Evolutionary conservation across 179 eudicot species (phyloP).

Genomic region (Corrigiola litoralis): DNA sequence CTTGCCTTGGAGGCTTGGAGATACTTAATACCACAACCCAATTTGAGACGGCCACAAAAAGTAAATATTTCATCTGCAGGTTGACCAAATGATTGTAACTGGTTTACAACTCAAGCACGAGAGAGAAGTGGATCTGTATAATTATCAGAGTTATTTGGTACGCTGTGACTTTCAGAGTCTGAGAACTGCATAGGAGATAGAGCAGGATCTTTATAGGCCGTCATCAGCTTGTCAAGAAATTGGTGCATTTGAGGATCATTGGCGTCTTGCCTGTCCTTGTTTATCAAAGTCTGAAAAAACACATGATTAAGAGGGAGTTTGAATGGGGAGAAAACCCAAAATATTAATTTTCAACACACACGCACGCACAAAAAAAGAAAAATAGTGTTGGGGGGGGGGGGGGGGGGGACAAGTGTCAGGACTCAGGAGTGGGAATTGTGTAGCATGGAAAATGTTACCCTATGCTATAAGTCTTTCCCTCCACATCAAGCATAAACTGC

Average conservation of each 20-base stretch:
- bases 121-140: conserved; percentile 26
- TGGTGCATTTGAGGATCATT: conserved; percentile 52
- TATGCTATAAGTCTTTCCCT: background rate
- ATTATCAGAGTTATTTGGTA: conserved; percentile 19
- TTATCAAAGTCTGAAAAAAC: conserved; percentile 62
- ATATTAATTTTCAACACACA: no score
- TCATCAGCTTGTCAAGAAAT: conserved; percentile 50
- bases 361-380: no score
- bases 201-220: conserved; percentile 77
- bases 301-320: background rate
- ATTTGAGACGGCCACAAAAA: background rate
- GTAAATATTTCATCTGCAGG: background rate
- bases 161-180: conserved; percentile 6
- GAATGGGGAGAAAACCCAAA: background rate
- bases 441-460: no score
- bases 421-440: no score
- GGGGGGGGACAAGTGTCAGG: no score
- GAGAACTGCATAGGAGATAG: conserved; percentile 34
- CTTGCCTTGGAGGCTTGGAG: background rate
- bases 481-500: background rate
- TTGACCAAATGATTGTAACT: background rate
- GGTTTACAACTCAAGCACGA: conserved; percentile 6
- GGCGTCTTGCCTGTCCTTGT: conserved; percentile 59
- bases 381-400: no score
- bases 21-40: background rate